Evolutionary conservation across 441 rosid species (phyloP).

Genomic region (Eutrema salsugineum): DNA sequence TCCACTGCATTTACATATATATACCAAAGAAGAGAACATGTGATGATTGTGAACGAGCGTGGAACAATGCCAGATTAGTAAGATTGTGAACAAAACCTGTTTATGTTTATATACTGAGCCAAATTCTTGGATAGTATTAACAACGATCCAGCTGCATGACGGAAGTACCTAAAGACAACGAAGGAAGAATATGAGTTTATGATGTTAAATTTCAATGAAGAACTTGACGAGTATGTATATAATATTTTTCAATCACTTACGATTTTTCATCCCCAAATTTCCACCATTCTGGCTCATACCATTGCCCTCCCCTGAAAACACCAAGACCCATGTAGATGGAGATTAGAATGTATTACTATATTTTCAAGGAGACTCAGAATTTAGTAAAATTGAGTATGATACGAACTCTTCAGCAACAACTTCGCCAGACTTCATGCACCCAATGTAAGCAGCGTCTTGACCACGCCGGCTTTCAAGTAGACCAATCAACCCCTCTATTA

Average conservation of each 20-base stretch:
- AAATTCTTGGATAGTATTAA: constrained; percentile 80
- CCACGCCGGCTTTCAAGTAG: constrained; percentile 68
- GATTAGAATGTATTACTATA: not conserved
- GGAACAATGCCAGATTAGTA: not conserved
- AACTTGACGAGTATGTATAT: not conserved
- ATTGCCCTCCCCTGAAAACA: constrained; percentile 74
- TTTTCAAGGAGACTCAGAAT: not conserved
- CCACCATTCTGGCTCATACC: constrained; percentile 99
- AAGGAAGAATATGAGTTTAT: not conserved
- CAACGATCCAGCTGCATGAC: constrained; percentile 79
- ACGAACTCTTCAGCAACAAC: constrained; percentile 74
- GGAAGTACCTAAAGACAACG: constrained; percentile 67
- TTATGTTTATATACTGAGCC: constrained; percentile 79
- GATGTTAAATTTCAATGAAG: not conserved
- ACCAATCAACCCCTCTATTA: constrained; percentile 74
- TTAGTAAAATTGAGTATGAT: constrained; percentile 16
- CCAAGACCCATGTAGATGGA: not conserved
- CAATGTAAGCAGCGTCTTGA: constrained; percentile 80
- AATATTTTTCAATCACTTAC: constrained; percentile 44
- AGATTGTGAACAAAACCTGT: constrained; percentile 55
- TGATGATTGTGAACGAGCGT: not conserved
- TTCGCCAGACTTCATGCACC: constrained; percentile 98
- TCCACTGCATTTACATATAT: constrained; percentile 54
- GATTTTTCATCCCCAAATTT: constrained; percentile 91
- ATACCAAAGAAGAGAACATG: not conserved